Base-by-base conservation (phyloP, 208 protist genomes). In the Leishmania tarentolae region DNA sequence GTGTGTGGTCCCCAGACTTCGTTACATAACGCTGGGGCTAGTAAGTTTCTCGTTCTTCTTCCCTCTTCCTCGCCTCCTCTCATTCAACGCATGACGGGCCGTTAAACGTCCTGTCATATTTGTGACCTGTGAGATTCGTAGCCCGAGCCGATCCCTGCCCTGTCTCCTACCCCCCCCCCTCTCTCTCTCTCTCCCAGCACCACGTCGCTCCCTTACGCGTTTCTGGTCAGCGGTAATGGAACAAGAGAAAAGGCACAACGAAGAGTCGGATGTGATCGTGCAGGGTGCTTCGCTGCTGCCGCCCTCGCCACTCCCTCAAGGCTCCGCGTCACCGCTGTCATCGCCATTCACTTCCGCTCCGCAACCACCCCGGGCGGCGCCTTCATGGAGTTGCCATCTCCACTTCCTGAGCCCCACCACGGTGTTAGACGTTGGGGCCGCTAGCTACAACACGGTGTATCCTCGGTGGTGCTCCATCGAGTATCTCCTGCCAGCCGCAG, bases 321-420 rank as follows among this genome's bases (percentile, higher is more conserved):
- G 56, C 24, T 9, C 0, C 28, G 37, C 65, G 2, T 5, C 37
- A 37, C 65, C 37, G 65, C 28, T 40, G 15, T 19, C 13, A n/a
- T 46, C 37, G 37, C 3, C 65, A 40, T 40, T 37, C 8, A 24
- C 31, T 24, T 11, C 65, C 0, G 65, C 28, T 13, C 6, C 19
- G 19, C 31, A 31, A 70, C 31, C 56, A 59, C 24, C 17, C 56
- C 24, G 56, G 21, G n/a, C 56, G 7, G 24, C 24, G 21, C 56
- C 65, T 31, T 35, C 68, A 8, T 2, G 40, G 24, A 7, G 42
- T 24, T 72, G 15, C 37, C 68, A 24, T 5, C 47, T 75, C 53
- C 73, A n/a, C 47, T 53, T 80, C 2, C 31, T 80, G 44, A 74
- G 65, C n/a, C 69, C 69, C 40, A 76, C 78, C 35, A 74, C 53